Evolutionary conservation across 306 rosid species (phyloP), one percentile per base, ranked within the genome.

Genomic region (Betula pendula): DNA sequence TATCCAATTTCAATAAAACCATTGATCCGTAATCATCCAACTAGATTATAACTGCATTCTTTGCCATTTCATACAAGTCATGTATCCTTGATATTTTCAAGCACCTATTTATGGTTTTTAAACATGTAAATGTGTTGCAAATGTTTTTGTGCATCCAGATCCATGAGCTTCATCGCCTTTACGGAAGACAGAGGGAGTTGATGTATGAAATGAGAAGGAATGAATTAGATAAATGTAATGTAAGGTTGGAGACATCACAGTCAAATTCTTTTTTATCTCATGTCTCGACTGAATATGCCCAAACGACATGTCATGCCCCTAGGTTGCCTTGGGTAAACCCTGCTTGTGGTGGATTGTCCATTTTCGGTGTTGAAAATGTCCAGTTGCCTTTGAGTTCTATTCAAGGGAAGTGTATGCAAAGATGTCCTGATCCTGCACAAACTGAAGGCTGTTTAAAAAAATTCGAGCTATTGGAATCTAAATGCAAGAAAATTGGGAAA

Each of bases 121-220:
- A 67, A 75, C 56, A 50, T 50, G 50, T 43, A 55, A 48, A 25
- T 42, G 31, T 51, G 62, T 69, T 68, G 78, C 48, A 75, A 75
- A 22, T 66, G 27, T 68, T 19, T 53, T 1, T 71, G 6, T 14
- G 65, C 69, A 48, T 84, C 81, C 91, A 95, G 99, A 78, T 92
- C 85, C 85, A 75, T 56, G 97, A 89, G 79, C 97, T 95, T 59
- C 99, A 95, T 83, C 92, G 87, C 33, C 85, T 95, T 74, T 95
- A 95, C 79, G 49, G 74, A 76, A 88, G 85, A 83, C 97, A 95
- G 80, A 92, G 76, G 83, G 90, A 89, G 72, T 73, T 92, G 65
- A 92, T 89, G 93, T 82, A 79, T 71, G 96, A 84, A 81, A 24
- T 88, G 27, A 84, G 77, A 69, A 79, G 78, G 82, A 87, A 70